Conservation (phyloP, 1,139 yeast genomes). For the Candida labiduridarum region DNA sequence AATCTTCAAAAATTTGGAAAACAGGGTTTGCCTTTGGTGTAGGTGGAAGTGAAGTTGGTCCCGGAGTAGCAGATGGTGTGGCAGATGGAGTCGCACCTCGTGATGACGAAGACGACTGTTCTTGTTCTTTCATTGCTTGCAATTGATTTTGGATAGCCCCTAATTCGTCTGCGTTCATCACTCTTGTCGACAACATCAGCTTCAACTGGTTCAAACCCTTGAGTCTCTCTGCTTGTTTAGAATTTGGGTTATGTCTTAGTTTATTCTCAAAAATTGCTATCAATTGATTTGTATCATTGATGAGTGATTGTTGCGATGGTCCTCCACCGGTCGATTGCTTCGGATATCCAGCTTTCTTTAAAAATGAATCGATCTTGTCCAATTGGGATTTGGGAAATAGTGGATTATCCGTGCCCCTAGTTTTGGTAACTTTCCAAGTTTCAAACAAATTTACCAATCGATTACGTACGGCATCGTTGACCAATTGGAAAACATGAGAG, state of each 20-base stretch:
- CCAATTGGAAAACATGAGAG: slow-evolving; percentile 75
- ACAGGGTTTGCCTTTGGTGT: slow-evolving; percentile 18
- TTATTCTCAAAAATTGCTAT: slow-evolving; percentile 40
- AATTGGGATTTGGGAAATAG: slow-evolving; percentile 74
- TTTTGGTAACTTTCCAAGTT: slow-evolving; percentile 73
- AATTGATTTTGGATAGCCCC: slow-evolving; percentile 42
- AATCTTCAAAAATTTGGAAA: slow-evolving; percentile 30
- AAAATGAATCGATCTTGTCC: slow-evolving; percentile 71
- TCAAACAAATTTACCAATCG: slow-evolving; percentile 77
- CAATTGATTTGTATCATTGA: slow-evolving; percentile 48
- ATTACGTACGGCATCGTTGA: slow-evolving; percentile 71
- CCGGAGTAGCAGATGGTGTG: slow-evolving; percentile 15
- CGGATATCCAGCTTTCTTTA: slow-evolving; percentile 47
- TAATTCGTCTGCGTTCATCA: slow-evolving; percentile 45
- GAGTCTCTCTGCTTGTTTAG: slow-evolving; percentile 37
- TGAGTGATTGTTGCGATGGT: slow-evolving; percentile 26
- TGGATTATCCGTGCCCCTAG: slow-evolving; percentile 63
- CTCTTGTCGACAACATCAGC: slow-evolving; percentile 36
- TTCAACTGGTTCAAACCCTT: slow-evolving; percentile 49
- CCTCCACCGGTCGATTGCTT: slow-evolving; percentile 4
- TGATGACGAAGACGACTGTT: slow-evolving; percentile 17
- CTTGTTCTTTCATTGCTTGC: slow-evolving; percentile 33
- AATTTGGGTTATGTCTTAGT: slow-evolving; percentile 33
- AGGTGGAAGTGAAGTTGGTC: slow-evolving; percentile 12
- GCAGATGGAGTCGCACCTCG: slow-evolving; percentile 16